These are phyloP conservation scores for Quercus variabilis DNA, from an alignment of 306 rosid species.

Conservation along the genomic window DNA sequence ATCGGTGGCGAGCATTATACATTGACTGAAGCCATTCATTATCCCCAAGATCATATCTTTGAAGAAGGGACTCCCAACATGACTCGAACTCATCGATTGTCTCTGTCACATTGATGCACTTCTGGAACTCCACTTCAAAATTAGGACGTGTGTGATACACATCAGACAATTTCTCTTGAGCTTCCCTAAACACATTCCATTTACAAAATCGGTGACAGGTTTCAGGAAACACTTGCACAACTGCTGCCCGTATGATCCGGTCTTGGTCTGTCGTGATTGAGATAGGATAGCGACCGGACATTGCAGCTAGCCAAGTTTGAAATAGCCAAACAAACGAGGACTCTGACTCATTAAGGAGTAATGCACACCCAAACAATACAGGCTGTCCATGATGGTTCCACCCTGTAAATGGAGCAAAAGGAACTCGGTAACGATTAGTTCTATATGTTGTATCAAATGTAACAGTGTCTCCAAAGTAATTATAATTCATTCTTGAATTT, in stretches of 20 bases:
- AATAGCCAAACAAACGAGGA: constrained; percentile 46
- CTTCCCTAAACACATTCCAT: constrained; percentile 33
- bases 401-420: constrained; percentile 45
- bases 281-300: constrained; percentile 29
- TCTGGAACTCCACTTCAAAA: constrained; percentile 30
- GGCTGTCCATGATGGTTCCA: constrained; percentile 41
- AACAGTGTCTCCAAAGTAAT: constrained; percentile 37
- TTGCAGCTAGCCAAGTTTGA: constrained; percentile 37
- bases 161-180: constrained; percentile 34
- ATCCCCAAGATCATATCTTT: constrained; percentile 18
- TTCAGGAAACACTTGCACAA: constrained; percentile 22
- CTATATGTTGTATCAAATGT: constrained; percentile 37
- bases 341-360: constrained; percentile 41
- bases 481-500: constrained; percentile 30
- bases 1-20: constrained; percentile 64
- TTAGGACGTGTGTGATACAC: constrained; percentile 21
- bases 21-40: constrained; percentile 67
- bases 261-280: constrained; percentile 38
- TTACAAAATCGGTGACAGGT: constrained; percentile 38
- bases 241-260: constrained; percentile 34
- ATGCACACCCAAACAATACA: constrained; percentile 44
- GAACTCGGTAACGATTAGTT: constrained; percentile 34
- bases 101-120: constrained; percentile 33
- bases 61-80: constrained; percentile 33
- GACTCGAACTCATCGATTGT: constrained; percentile 30